These are phyloP conservation scores for Oleoguttula mirabilis DNA, from an alignment of 495 filamentous ascomycete genomes.

Conservation along the genomic window DNA sequence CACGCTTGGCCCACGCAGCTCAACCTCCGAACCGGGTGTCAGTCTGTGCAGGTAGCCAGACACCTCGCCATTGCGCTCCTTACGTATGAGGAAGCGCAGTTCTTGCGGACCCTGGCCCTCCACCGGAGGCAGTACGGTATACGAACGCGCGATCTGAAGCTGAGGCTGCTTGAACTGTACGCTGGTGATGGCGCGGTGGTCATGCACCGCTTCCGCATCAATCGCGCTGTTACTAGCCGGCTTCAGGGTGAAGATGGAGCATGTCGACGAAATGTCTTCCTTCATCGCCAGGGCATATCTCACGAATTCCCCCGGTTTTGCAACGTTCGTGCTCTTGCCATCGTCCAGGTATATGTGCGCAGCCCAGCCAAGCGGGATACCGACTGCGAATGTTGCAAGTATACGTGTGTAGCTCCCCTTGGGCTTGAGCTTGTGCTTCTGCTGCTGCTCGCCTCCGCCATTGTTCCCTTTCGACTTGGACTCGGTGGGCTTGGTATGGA, in stretches of 20 bases:
- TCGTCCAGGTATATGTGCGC: background rate
- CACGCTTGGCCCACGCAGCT: constrained; percentile 64
- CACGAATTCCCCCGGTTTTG: constrained; percentile 10
- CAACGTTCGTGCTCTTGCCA: background rate
- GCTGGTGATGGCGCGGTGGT: constrained; percentile 57
- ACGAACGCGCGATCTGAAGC: constrained; percentile 74
- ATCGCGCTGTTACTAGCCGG: constrained; percentile 18
- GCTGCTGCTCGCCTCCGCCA: background rate
- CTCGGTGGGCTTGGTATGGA: too few species aligned
- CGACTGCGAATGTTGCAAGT: background rate
- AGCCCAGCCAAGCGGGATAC: background rate
- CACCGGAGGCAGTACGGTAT: constrained; percentile 64
- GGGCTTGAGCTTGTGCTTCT: background rate
- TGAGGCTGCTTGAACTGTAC: constrained; percentile 91
- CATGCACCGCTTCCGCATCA: constrained; percentile 28
- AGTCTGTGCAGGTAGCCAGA: constrained; percentile 59
- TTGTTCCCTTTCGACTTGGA: too few species aligned
- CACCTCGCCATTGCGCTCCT: constrained; percentile 33
- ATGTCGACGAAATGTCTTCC: constrained; percentile 60
- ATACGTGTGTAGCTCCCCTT: constrained; percentile 2
- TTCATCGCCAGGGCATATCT: constrained; percentile 45
- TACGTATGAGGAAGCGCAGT: constrained; percentile 40
- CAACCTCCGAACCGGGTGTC: constrained; percentile 46
- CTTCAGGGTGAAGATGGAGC: constrained; percentile 60
- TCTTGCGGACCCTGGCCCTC: constrained; percentile 29